Base-by-base conservation (phyloP, 2,329 filamentous ascomycete species). In the Chrysosporium queenslandicum region DNA sequence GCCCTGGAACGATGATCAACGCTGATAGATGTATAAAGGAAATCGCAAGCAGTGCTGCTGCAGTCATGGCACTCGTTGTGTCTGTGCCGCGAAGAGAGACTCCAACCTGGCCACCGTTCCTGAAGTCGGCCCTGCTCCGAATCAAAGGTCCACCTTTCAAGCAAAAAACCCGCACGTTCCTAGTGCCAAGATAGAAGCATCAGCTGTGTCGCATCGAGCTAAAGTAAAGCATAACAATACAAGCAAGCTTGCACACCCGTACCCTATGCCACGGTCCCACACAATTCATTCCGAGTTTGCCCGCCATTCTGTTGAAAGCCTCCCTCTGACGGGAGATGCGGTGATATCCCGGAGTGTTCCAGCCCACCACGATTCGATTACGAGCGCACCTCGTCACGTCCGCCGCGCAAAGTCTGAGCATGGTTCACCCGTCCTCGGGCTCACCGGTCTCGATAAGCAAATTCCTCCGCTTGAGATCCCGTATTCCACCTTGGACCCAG, bases 171-270 rank as follows among this genome's bases (percentile, higher is more conserved):
- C 78, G 11, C 74, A 74, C 60, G 70, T 81, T 46, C 77, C 75
- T 39, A 72, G 75, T 43, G 75, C 76, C 53, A 78, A 77, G 59
- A 81, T 78, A 21, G 80, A 83, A 49, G 76, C 74, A 53, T 77
- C 75, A 27, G 71, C 81, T 53, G 82, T 82, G 62, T 72, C 78
- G 20, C 81, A 82, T 61, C 80, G 80, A 54, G 79, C 82, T 59
- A 79, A 82, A 68, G 81, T 81, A 68, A 78, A 80, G 58, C 78
- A 80, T 67, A 82, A 83, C 66, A 78, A 81, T 64, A 74, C 77
- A 57, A 79, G 79, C 54, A 78, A 81, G 55, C 79, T 75, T 52
- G 79, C 79, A 53, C 68, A 77, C 58, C 81, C 81, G 1, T 84
- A 84, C 67, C 79, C 79, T 61, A 77, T 83, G 58, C 77, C 78